Conservation (phyloP, 805 yeast species). For the Barnettozyma siamensis region DNA sequence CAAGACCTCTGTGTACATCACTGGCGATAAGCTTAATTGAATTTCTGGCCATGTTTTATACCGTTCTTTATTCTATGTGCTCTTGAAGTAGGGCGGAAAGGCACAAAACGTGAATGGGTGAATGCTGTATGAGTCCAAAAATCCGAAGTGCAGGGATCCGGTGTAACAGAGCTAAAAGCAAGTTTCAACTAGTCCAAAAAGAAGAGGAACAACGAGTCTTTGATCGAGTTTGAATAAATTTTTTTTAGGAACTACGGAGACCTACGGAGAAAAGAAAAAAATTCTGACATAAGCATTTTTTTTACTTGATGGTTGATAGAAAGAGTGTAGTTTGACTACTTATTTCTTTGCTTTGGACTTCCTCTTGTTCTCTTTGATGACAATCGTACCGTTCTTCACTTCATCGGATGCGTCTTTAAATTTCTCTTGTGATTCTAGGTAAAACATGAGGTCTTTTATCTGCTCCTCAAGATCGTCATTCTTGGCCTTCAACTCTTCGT, state of each 20-base stretch:
- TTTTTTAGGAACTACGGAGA: not conserved
- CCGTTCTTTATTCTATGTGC: no score
- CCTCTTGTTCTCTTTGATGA: slow-evolving; percentile 28
- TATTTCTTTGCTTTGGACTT: slow-evolving; percentile 3
- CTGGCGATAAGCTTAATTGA: slow-evolving; percentile 64
- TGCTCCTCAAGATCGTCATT: slow-evolving; percentile 54
- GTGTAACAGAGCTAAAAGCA: not conserved
- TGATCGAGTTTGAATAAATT: not conserved
- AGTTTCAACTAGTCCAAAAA: not conserved
- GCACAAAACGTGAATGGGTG: no score
- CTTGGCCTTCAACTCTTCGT: slow-evolving; percentile 30
- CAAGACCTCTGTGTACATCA: slow-evolving; percentile 62
- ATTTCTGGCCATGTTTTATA: slow-evolving; percentile 56
- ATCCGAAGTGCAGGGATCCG: not conserved
- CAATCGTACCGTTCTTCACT: slow-evolving; percentile 62
- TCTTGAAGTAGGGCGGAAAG: no score
- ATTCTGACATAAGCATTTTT: not conserved
- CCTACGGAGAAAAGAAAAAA: no score
- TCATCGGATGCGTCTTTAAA: slow-evolving; percentile 67
- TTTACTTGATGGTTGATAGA: no score
- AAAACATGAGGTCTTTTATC: slow-evolving; percentile 75
- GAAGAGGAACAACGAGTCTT: no score
- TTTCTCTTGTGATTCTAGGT: slow-evolving; percentile 65
- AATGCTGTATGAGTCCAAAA: no score
- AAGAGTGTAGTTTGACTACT: not conserved